A percentile compares a stretch with the other conserved stretches of the same genome.
Evolutionary conservation across 805 yeast species (phyloP).

Genomic region (Hanseniaspora guilliermondii): DNA sequence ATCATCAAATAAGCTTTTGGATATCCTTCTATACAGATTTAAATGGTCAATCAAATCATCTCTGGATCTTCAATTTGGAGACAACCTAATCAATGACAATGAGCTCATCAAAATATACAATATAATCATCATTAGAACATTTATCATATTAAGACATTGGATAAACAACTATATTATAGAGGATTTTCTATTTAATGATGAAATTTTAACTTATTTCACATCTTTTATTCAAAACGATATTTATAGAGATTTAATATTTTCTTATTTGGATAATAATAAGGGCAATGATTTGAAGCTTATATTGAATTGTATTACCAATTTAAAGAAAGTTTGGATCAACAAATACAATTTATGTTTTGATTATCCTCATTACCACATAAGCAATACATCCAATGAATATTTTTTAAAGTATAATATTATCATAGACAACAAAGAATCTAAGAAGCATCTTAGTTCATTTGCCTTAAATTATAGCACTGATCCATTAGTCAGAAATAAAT

Average conservation of each 20-base stretch:
- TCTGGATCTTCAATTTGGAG: not conserved
- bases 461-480: slow-evolving; percentile 24
- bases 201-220: slow-evolving; percentile 36
- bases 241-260: slow-evolving; percentile 15
- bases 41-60: slow-evolving; percentile 43
- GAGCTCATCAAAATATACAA: slow-evolving; percentile 41
- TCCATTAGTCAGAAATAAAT: slow-evolving; percentile 26
- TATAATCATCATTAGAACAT: slow-evolving; percentile 62
- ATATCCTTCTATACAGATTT: slow-evolving; percentile 50
- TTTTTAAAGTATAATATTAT: slow-evolving; percentile 2
- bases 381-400: slow-evolving; percentile 19
- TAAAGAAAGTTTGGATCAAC: slow-evolving; percentile 40
- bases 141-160: slow-evolving; percentile 85
- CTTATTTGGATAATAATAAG: slow-evolving; percentile 8
- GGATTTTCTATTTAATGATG: slow-evolving; percentile 53
- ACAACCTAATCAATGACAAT: slow-evolving; percentile 16
- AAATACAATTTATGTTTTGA: slow-evolving; percentile 16
- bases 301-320: slow-evolving; percentile 31
- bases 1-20: slow-evolving; percentile 44
- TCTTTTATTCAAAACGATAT: slow-evolving; percentile 29
- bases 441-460: slow-evolving; percentile 25
- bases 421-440: slow-evolving; percentile 8
- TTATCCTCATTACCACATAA: slow-evolving; percentile 12
- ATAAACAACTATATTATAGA: slow-evolving; percentile 72
- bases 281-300: slow-evolving; percentile 22